Base-by-base conservation (phyloP, 202 grass and related monocot genomes). In the Brachypodium distachyon region DNA sequence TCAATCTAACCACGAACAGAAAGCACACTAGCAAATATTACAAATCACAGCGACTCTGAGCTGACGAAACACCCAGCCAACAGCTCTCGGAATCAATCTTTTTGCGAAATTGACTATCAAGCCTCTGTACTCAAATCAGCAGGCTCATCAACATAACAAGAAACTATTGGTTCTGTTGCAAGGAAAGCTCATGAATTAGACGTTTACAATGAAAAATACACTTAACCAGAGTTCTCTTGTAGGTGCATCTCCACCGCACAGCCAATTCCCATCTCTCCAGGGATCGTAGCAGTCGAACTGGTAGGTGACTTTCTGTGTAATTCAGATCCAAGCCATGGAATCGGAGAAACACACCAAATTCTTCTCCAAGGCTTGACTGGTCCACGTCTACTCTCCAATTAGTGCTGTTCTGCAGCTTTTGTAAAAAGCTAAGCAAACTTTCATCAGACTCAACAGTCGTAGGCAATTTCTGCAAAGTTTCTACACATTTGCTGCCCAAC, bases 201-300 rank as follows among this genome's bases (percentile, higher is more conserved):
- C 73, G 63, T 85, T 82, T 72, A 77, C 87, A 92, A 77, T 88
- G 83, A 14, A 29, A 76, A 72, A 90, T 58, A 86, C 89, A 92
- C 41, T 85, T 92, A 13, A 61, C 72, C 54, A 96, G 74, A 53
- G 83, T 72, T 48, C 67, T 92, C 77, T 96, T 96, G 70, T 90
- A 92, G 61, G 34, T 91, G 44, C 74, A 90, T 90, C 93, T 92
- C 89, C 89, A 96, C 17, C 85, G 82, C 18, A 91, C 71, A 17
- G 90, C 90, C 51, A 89, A 91, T 93, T 82, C 72, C 90, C 90
- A 97, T 81, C 90, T 93, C 68, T 97, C 81, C 11, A 97, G 33
- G 41, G 85, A 87, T 47, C 44, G 90, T 7, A 70, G 32, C 70
- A 84, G 47, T 39, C 40, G 89, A 36, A 37, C 40, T 1, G 77